Conservation (phyloP, 257 asterid genomes). For the Solanum raphanifolium region DNA sequence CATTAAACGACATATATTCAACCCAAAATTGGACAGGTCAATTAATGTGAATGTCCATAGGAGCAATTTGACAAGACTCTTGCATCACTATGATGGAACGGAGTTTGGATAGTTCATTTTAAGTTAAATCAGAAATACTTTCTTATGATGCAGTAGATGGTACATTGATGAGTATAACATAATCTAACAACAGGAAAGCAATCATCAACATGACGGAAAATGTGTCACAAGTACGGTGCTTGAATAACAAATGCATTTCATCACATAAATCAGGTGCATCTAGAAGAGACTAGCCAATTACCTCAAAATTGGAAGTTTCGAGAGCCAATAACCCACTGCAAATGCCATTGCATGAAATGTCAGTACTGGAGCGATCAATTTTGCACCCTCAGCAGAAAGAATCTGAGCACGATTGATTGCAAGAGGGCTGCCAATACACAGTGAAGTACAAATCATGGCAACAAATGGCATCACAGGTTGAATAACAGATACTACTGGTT, state of each 20-base stretch:
- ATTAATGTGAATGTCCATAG: not conserved
- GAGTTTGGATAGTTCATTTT: not conserved
- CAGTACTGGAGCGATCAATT: slow-evolving; percentile 71
- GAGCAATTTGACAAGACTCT: not conserved
- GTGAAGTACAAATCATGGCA: slow-evolving; percentile 86
- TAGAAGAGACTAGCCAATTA: slow-evolving; percentile 13
- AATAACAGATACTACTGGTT: slow-evolving; percentile 69
- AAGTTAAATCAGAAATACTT: not conserved
- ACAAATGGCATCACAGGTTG: slow-evolving; percentile 94
- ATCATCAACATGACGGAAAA: not conserved
- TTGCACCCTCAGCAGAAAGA: slow-evolving; percentile 73
- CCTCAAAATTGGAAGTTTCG: slow-evolving; percentile 69
- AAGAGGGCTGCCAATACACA: slow-evolving; percentile 98
- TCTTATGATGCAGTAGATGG: not conserved
- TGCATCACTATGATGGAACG: not conserved
- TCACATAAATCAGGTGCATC: not conserved
- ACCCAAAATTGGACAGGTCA: not conserved
- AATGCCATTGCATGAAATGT: slow-evolving; percentile 78
- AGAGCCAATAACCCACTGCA: slow-evolving; percentile 80
- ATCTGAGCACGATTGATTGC: slow-evolving; percentile 79
- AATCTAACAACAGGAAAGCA: not conserved
- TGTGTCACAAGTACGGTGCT: not conserved
- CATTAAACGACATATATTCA: not conserved
- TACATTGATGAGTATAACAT: not conserved
- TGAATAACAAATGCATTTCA: not conserved